Evolutionary conservation across 106 monocot genomes (phyloP).

Genomic region (Dendrobium officinale): DNA sequence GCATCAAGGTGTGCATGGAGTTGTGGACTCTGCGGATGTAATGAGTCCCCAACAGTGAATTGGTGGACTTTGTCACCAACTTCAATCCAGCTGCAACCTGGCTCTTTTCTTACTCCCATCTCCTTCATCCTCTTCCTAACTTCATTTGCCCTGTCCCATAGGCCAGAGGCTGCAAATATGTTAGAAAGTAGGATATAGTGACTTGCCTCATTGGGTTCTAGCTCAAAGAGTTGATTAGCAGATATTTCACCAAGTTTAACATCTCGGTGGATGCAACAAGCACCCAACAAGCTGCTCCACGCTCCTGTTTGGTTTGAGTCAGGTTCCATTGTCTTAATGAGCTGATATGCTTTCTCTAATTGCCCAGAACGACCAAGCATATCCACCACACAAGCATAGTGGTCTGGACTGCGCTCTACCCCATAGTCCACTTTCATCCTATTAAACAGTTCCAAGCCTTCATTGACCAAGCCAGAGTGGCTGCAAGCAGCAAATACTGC

Average conservation of each 20-base stretch:
- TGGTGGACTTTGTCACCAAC: slow-evolving; percentile 47
- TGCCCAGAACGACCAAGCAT: slow-evolving; percentile 69
- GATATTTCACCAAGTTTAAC: slow-evolving; percentile 51
- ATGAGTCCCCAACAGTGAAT: slow-evolving; percentile 60
- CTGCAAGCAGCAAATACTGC: slow-evolving; percentile 77
- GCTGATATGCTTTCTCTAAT: slow-evolving; percentile 44
- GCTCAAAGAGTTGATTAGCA: slow-evolving; percentile 50
- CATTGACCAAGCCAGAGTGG: slow-evolving; percentile 76
- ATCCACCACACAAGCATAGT: slow-evolving; percentile 79
- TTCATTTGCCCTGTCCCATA: slow-evolving; percentile 55
- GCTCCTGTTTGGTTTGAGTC: slow-evolving; percentile 35
- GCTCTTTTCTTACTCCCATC: slow-evolving; percentile 69
- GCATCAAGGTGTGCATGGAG: slow-evolving; percentile 31
- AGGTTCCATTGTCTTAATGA: slow-evolving; percentile 43
- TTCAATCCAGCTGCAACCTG: slow-evolving; percentile 88
- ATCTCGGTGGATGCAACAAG: slow-evolving; percentile 55
- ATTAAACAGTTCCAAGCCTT: slow-evolving; percentile 58
- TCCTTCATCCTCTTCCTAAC: slow-evolving; percentile 69
- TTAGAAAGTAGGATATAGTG: slow-evolving; percentile 91
- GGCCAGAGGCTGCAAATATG: slow-evolving; percentile 61
- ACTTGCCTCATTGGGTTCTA: slow-evolving; percentile 74
- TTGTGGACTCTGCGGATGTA: slow-evolving; percentile 42
- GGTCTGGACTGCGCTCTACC: slow-evolving; percentile 49
- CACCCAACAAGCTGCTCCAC: slow-evolving; percentile 88
- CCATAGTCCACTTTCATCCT: slow-evolving; percentile 33